phyloP scores from a whole-genome alignment of 495 filamentous ascomycete genomes.

The Extremus antarcticus region DNA sequence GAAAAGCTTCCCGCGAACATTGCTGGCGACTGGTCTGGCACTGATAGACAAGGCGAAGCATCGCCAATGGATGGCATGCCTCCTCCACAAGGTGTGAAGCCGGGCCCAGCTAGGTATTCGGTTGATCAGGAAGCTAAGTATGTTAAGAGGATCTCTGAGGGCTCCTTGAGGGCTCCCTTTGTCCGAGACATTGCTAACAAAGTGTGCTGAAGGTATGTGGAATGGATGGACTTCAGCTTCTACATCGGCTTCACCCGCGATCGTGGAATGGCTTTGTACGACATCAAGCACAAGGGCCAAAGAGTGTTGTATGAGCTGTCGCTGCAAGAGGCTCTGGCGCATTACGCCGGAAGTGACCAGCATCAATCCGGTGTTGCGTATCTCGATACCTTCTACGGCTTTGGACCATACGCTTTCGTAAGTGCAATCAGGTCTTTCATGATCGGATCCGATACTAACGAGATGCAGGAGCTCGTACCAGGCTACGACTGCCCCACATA shows the following conservation, averaged over 20 bases:
- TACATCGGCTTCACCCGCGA: constrained; percentile 37
- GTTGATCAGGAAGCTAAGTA: constrained; percentile 39
- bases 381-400: constrained; percentile 37
- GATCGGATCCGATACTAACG: not conserved
- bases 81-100: constrained; percentile 32
- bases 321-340: constrained; percentile 43
- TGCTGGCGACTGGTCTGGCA: constrained; percentile 36
- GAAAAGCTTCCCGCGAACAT: constrained; percentile 32
- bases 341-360: constrained; percentile 43
- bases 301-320: constrained; percentile 44
- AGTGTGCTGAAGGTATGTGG: no score
- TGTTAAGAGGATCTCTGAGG: no score
- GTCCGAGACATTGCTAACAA: no score
- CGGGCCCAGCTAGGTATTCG: constrained; percentile 31
- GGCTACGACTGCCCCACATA: constrained; percentile 43
- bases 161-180: no score
- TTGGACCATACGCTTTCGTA: constrained; percentile 33
- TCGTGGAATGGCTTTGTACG: constrained; percentile 34
- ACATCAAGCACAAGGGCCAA: constrained; percentile 42
- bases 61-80: constrained; percentile 29
- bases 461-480: constrained; percentile 28
- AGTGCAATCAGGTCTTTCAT: not conserved
- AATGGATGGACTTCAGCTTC: constrained; percentile 45
- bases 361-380: constrained; percentile 28
- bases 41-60: constrained; percentile 27